Conservation (phyloP, 2,329 filamentous ascomycete genomes). For the Paracamarosporium sp. region DNA sequence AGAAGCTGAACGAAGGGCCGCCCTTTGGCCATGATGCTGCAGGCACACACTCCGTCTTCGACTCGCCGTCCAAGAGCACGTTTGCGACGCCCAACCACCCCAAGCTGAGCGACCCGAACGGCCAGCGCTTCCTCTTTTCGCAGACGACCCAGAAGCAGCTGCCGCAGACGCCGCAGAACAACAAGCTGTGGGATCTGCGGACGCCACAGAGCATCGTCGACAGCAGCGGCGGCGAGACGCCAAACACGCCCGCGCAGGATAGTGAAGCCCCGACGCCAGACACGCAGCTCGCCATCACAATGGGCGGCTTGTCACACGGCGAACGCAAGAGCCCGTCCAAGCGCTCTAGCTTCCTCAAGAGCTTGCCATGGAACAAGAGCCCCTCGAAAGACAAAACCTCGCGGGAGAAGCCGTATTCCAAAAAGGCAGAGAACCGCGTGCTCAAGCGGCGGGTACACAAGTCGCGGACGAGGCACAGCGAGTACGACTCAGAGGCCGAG, state of each 20-base stretch:
- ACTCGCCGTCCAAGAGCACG: constrained; percentile 56
- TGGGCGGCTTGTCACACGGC: constrained; percentile 32
- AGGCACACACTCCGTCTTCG: constrained; percentile 47
- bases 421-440: constrained; percentile 49
- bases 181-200: constrained; percentile 42
- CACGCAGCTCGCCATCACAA: constrained; percentile 36
- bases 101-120: constrained; percentile 57
- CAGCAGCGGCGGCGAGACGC: constrained; percentile 58
- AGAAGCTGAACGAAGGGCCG: constrained; percentile 22
- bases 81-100: constrained; percentile 48
- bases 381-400: constrained; percentile 48
- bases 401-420: constrained; percentile 41
- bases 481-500: constrained; percentile 36
- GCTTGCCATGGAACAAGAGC: constrained; percentile 39
- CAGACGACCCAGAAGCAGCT: constrained; percentile 49
- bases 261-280: constrained; percentile 53
- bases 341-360: constrained; percentile 40
- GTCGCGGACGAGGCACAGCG: constrained; percentile 21
- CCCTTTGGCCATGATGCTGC: constrained; percentile 12
- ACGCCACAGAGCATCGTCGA: constrained; percentile 47
- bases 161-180: constrained; percentile 43
- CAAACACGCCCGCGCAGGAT: constrained; percentile 51
- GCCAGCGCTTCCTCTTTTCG: constrained; percentile 58
- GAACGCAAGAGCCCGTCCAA: constrained; percentile 38
- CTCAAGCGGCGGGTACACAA: constrained; percentile 44